A percentile compares a stretch with the other conserved stretches of the same genome.
Evolutionary conservation across 306 rosid species (phyloP).

Genomic region (Potentilla sterilis): DNA sequence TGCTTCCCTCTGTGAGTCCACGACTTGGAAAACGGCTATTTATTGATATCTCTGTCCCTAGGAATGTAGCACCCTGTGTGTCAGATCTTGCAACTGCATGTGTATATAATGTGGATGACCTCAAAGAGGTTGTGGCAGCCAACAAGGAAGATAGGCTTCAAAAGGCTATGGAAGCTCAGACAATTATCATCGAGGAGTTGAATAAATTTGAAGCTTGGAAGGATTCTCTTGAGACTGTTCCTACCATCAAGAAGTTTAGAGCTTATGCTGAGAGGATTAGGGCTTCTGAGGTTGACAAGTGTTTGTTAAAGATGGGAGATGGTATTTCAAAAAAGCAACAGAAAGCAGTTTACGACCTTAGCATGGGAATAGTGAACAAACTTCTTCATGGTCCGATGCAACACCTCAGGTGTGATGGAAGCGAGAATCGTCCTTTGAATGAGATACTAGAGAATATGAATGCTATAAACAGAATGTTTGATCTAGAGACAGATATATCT

Average conservation of each 20-base stretch:
- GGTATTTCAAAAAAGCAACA: constrained; percentile 62
- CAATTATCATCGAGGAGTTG: constrained; percentile 61
- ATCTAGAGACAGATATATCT: constrained; percentile 70
- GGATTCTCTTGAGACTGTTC: constrained; percentile 81
- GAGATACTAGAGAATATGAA: constrained; percentile 81
- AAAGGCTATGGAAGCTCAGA: constrained; percentile 68
- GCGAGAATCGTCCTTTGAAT: constrained; percentile 37
- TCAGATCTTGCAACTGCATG: constrained; percentile 55
- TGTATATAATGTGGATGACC: constrained; percentile 85
- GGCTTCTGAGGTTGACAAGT: constrained; percentile 75
- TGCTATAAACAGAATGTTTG: constrained; percentile 87
- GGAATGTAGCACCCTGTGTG: constrained; percentile 71
- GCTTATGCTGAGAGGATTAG: constrained; percentile 75
- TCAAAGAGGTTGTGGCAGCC: constrained; percentile 83
- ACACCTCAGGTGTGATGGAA: constrained; percentile 75
- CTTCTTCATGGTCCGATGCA: constrained; percentile 92
- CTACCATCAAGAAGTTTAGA: constrained; percentile 87
- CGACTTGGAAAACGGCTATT: constrained; percentile 48
- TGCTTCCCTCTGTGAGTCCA: constrained; percentile 44
- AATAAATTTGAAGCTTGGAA: constrained; percentile 76
- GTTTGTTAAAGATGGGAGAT: constrained; percentile 71
- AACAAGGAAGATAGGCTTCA: constrained; percentile 75
- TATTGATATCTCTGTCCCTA: constrained; percentile 82
- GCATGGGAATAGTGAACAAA: constrained; percentile 70
- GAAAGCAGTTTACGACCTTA: constrained; percentile 69